Evolutionary conservation across 2,329 filamentous ascomycete genomes (phyloP).

Genomic region (Golovinomyces cichoracearum): DNA sequence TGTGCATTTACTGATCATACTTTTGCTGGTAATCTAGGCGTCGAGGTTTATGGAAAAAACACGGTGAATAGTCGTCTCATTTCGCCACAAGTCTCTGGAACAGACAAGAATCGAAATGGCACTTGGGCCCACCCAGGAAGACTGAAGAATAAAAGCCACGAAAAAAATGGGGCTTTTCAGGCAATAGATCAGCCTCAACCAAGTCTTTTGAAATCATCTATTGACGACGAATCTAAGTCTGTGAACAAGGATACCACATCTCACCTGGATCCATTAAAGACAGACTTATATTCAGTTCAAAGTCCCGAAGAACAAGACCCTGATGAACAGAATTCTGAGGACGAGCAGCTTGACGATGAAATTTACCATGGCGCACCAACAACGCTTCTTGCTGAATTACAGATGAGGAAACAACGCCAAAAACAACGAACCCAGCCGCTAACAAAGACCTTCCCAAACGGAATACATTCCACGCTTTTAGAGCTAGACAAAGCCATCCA

Average conservation of each 20-base stretch:
- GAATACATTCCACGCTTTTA: conserved; percentile 74
- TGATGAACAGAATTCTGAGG: conserved; percentile 21
- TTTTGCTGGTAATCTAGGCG: conserved; percentile 48
- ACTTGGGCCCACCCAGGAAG: conserved; percentile 21
- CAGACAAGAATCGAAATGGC: conserved; percentile 20
- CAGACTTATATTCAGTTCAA: conserved; percentile 7
- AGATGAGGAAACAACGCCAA: conserved; percentile 71
- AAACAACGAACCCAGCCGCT: conserved; percentile 51
- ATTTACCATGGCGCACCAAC: conserved; percentile 49
- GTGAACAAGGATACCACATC: conserved; percentile 6
- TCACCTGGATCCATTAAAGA: conserved; percentile 5
- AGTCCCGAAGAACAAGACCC: conserved; percentile 3
- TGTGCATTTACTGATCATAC: conserved; percentile 77
- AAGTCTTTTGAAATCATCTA: too few species aligned
- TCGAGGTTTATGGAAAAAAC: conserved; percentile 44
- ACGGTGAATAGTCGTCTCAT: conserved; percentile 23
- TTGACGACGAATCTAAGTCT: neutral
- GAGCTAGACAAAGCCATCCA: conserved; percentile 79
- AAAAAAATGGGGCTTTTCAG: conserved; percentile 1
- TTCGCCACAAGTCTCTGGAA: neutral
- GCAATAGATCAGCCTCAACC: too few species aligned
- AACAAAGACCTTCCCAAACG: conserved; percentile 35
- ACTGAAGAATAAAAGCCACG: conserved; percentile 13
- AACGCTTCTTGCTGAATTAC: conserved; percentile 74
- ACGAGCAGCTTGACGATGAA: conserved; percentile 20